Percentiles rank a stretch among this genome's conserved stretches.
phyloP scores from a whole-genome alignment of 2,329 filamentous ascomycete genomes.

The Pseudogymnoascus sp. region DNA sequence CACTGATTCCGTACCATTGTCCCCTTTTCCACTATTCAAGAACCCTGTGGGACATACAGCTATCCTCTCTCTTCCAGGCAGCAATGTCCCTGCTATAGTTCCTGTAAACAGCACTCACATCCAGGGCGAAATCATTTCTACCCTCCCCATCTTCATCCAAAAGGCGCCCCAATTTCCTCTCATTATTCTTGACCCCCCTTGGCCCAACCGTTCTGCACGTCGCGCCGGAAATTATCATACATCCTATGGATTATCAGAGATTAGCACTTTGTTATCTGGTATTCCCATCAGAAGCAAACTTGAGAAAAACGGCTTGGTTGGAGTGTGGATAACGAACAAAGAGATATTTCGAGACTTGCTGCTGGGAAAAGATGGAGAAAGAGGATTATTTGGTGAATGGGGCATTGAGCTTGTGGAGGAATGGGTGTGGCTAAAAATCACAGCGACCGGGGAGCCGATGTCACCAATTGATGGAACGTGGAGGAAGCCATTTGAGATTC shows the following conservation, averaged over 20 bases:
- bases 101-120: constrained; percentile 43
- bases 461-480: constrained; percentile 53
- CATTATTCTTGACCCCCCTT: constrained; percentile 70
- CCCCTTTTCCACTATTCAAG: neutral
- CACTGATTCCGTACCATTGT: neutral
- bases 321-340: constrained; percentile 75
- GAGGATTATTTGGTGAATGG: constrained; percentile 60
- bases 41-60: neutral
- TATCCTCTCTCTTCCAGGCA: constrained; percentile 1
- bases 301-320: constrained; percentile 51
- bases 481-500: constrained; percentile 71
- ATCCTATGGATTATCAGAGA: constrained; percentile 38
- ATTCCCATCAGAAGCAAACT: constrained; percentile 54
- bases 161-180: constrained; percentile 55
- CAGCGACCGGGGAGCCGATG: constrained; percentile 57
- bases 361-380: constrained; percentile 39
- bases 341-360: constrained; percentile 46
- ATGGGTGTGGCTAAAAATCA: constrained; percentile 77
- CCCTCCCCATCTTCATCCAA: constrained; percentile 37
- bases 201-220: constrained; percentile 71
- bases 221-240: constrained; percentile 50
- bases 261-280: constrained; percentile 44
- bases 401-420: constrained; percentile 60
- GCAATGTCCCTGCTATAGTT: constrained; percentile 26
- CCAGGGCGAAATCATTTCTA: constrained; percentile 42